Percentiles rank a stretch among this genome's conserved stretches.
These are phyloP conservation scores for Psilocybe subaeruginosa DNA, from an alignment of 768 basidiomycete species.

Conservation along the genomic window DNA sequence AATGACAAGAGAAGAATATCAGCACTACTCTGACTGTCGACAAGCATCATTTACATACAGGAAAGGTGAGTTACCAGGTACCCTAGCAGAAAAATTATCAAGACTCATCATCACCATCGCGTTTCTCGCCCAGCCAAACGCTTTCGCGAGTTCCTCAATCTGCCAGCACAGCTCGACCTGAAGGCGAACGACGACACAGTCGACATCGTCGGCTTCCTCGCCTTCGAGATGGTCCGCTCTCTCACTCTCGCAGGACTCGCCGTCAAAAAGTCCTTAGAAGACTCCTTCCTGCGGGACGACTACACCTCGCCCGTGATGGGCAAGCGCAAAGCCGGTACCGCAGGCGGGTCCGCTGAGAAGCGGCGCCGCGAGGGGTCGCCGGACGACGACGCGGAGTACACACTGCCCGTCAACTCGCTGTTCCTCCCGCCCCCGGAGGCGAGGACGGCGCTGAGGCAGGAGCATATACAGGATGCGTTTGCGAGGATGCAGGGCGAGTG, in stretches of 20 bases:
- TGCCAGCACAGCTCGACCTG: slow-evolving; percentile 84
- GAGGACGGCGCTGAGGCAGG: slow-evolving; percentile 73
- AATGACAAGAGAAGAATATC: slow-evolving; percentile 97
- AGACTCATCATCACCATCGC: not conserved
- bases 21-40: slow-evolving; percentile 95
- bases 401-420: slow-evolving; percentile 69
- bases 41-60: slow-evolving; percentile 97
- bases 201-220: slow-evolving; percentile 96
- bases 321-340: slow-evolving; percentile 62
- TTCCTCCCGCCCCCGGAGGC: slow-evolving; percentile 86
- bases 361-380: slow-evolving; percentile 60
- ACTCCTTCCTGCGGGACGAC: slow-evolving; percentile 68
- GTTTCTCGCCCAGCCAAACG: slow-evolving; percentile 68
- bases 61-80: slow-evolving; percentile 61
- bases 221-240: slow-evolving; percentile 96
- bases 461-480: slow-evolving; percentile 93
- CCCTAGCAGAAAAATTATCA: not conserved
- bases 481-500: slow-evolving; percentile 88
- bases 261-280: slow-evolving; percentile 80
- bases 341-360: slow-evolving; percentile 53
- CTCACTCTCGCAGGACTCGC: slow-evolving; percentile 87
- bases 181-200: slow-evolving; percentile 93
- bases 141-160: slow-evolving; percentile 92
- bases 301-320: slow-evolving; percentile 67
- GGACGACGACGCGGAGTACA: slow-evolving; percentile 63